phyloP scores from a whole-genome alignment of 495 filamentous ascomycete species.

The Penicillium roqueforti region DNA sequence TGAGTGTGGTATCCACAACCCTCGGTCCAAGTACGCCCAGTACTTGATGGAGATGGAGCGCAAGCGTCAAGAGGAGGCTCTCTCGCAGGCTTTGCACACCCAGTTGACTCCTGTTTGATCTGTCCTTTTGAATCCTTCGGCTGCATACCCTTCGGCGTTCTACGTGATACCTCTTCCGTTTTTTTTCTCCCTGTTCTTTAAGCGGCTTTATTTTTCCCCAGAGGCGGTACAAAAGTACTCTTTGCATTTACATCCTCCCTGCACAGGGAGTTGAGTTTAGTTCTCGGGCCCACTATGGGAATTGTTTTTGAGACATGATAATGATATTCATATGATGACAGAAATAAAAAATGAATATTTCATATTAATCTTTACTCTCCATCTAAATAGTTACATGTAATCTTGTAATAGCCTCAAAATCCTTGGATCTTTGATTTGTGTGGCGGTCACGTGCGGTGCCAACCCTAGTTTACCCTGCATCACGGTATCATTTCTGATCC shows the following conservation, averaged over 20 bases:
- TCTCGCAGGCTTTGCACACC: slow-evolving; percentile 43
- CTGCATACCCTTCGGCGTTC: slow-evolving; percentile 23
- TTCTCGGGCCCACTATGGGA: slow-evolving; percentile 4
- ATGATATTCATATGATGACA: slow-evolving; percentile 14
- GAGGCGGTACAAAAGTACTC: slow-evolving; percentile 8
- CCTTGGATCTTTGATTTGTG: not conserved
- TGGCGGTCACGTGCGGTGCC: not conserved
- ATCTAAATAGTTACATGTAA: not conserved
- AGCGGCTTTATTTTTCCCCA: slow-evolving; percentile 7
- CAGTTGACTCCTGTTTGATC: slow-evolving; percentile 25
- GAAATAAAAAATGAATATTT: not conserved
- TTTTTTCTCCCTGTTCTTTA: not conserved
- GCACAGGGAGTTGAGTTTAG: slow-evolving; percentile 15
- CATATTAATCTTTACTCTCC: not conserved
- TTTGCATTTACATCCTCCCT: slow-evolving; percentile 5
- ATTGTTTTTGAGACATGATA: slow-evolving; percentile 16
- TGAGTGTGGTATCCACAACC: slow-evolving; percentile 98
- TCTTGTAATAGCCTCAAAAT: not conserved
- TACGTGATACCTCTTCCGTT: slow-evolving; percentile 19
- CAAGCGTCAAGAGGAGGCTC: slow-evolving; percentile 63
- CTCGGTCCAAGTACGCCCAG: slow-evolving; percentile 83
- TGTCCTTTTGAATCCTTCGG: slow-evolving; percentile 7
- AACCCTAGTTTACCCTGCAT: slow-evolving; percentile 6
- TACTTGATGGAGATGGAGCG: slow-evolving; percentile 70
- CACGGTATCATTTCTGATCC: not conserved